phyloP scores from a whole-genome alignment of 139 green algal genomes.

The Chlorella sp. region DNA sequence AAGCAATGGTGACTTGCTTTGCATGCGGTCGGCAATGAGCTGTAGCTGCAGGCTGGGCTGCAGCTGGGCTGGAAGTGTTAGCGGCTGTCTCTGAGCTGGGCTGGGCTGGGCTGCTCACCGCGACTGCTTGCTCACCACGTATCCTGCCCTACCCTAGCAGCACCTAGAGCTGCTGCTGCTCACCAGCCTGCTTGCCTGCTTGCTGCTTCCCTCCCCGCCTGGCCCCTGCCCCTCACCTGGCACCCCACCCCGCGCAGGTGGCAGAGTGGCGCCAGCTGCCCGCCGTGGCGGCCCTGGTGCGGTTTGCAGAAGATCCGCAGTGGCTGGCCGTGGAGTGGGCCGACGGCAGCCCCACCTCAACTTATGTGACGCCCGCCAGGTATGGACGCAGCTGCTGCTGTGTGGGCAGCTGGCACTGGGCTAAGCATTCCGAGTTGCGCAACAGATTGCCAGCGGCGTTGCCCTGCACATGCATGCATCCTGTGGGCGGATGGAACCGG shows the following conservation, averaged over 20 bases:
- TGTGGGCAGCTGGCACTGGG: not conserved
- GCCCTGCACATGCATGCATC: too few species aligned
- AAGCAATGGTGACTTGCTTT: too few species aligned
- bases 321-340: slow-evolving; percentile 83
- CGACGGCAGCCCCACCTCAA: slow-evolving; percentile 58
- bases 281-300: slow-evolving; percentile 49
- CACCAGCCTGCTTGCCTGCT: not conserved
- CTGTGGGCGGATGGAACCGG: too few species aligned
- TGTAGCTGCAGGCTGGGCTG: too few species aligned
- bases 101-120: too few species aligned
- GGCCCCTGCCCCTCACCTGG: not conserved
- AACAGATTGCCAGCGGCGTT: not conserved
- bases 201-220: not conserved
- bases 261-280: slow-evolving; percentile 51
- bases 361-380: slow-evolving; percentile 68
- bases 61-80: too few species aligned
- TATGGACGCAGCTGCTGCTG: not conserved
- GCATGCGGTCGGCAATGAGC: too few species aligned
- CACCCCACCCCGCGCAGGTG: slow-evolving; percentile 21
- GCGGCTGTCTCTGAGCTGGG: too few species aligned
- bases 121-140: too few species aligned
- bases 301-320: slow-evolving; percentile 71
- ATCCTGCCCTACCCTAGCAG: too few species aligned
- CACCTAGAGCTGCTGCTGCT: not conserved
- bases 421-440: not conserved